phyloP scores from a whole-genome alignment of 1,139 yeast genomes.

The Hyphopichia pseudoburtonii region DNA sequence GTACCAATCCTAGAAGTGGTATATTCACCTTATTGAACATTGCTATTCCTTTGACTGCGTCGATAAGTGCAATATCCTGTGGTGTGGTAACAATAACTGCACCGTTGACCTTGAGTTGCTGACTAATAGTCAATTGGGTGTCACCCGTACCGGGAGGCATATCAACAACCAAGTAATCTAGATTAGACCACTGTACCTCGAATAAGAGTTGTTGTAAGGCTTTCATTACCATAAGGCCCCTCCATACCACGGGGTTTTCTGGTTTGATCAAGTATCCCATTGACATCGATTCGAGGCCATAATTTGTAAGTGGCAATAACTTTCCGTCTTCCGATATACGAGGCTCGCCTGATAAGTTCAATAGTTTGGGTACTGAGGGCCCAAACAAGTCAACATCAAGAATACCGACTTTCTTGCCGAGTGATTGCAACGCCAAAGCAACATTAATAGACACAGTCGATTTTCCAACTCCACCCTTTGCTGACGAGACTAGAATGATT shows the following conservation, averaged over 20 bases:
- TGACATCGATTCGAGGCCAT: slow-evolving; percentile 83
- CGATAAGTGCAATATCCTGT: slow-evolving; percentile 80
- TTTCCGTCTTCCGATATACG: slow-evolving; percentile 54
- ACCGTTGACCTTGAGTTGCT: slow-evolving; percentile 73
- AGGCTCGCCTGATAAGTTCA: slow-evolving; percentile 68
- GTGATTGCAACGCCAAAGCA: slow-evolving; percentile 58
- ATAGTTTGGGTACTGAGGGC: slow-evolving; percentile 73
- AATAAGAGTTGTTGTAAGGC: slow-evolving; percentile 79
- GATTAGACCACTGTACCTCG: slow-evolving; percentile 76
- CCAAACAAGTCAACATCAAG: slow-evolving; percentile 85
- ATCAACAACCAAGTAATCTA: slow-evolving; percentile 73
- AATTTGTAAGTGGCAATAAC: slow-evolving; percentile 69
- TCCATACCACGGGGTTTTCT: slow-evolving; percentile 75
- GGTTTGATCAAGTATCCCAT: slow-evolving; percentile 83
- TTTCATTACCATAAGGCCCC: slow-evolving; percentile 86
- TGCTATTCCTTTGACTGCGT: slow-evolving; percentile 77
- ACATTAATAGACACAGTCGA: slow-evolving; percentile 63
- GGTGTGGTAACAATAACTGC: slow-evolving; percentile 85
- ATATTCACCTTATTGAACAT: slow-evolving; percentile 74
- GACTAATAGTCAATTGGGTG: slow-evolving; percentile 79
- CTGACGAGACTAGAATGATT: slow-evolving; percentile 71
- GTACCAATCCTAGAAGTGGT: slow-evolving; percentile 78
- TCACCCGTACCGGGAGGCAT: slow-evolving; percentile 96
- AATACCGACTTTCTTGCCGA: slow-evolving; percentile 64
- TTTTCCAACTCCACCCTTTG: slow-evolving; percentile 75